These are phyloP conservation scores for Chaetomium sp. DNA, from an alignment of 2,329 filamentous ascomycete species.

Conservation along the genomic window DNA sequence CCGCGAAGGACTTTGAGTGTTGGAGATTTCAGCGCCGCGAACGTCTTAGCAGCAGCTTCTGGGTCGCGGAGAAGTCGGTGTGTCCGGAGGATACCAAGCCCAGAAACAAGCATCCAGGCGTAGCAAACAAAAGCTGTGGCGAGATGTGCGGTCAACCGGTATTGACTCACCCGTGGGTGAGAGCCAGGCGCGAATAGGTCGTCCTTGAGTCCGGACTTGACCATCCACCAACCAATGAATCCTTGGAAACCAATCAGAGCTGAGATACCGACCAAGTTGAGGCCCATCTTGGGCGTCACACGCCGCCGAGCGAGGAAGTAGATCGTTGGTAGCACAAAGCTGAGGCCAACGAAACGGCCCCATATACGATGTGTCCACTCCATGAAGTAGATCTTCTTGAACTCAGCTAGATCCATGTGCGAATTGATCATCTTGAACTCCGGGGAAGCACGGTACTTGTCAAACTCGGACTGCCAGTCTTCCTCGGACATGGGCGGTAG, in stretches of 20 bases:
- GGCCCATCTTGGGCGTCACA: conserved; percentile 72
- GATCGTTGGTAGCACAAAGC: conserved; percentile 78
- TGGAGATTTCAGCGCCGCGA: conserved; percentile 59
- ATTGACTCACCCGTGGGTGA: conserved; percentile 90
- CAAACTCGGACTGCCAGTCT: conserved; percentile 90
- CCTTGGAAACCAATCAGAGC: conserved; percentile 91
- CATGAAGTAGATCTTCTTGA: conserved; percentile 99
- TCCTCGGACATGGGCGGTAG: conserved; percentile 70
- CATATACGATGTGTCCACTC: conserved; percentile 95
- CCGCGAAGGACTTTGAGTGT: conserved; percentile 67
- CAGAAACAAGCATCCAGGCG: conserved; percentile 87
- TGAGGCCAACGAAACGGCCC: conserved; percentile 85
- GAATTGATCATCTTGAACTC: conserved; percentile 91
- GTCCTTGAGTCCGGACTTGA: conserved; percentile 90
- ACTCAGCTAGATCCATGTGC: conserved; percentile 85
- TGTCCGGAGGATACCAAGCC: conserved; percentile 74
- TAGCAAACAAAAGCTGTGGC: conserved; percentile 90
- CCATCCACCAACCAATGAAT: conserved; percentile 99
- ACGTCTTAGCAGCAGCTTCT: conserved; percentile 50
- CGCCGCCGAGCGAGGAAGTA: conserved; percentile 80
- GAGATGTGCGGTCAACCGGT: conserved; percentile 83
- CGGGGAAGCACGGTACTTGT: conserved; percentile 84
- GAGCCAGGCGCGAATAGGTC: conserved; percentile 88
- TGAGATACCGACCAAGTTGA: conserved; percentile 74
- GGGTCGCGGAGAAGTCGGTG: conserved; percentile 65